Base-by-base conservation (phyloP, 768 basidiomycete species). In the Agaricus subrufescens region DNA sequence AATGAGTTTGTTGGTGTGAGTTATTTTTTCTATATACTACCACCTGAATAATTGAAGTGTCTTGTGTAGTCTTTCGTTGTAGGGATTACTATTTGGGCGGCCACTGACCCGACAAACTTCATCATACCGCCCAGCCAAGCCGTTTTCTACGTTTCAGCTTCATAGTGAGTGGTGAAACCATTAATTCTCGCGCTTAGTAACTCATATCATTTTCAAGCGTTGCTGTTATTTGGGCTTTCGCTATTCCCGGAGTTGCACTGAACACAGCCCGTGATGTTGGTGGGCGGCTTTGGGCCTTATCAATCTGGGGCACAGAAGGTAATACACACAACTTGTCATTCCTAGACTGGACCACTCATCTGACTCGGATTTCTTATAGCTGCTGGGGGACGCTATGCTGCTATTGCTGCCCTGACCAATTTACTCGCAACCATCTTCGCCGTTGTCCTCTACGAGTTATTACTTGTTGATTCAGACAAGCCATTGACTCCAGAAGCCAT, bases 211-310 rank as follows among this genome's bases (percentile, higher is more conserved):
- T 47, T 39, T 23, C n/a, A 54, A 87, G 85, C 62, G 81, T 71
- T 46, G 69, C 75, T 40, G 74, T 76, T 39, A 76, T 87, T 57
- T 87, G 86, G 85, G 81, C 84, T 39, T 88, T 72, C 64, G 71
- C 80, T 4, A 58, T 37, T 23, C 46, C 45, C 58, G 8, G 54
- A 83, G 79, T 89, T 45, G 75, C 83, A 12, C 73, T 85, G 34
- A 89, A 89, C 66, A 69, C 83, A 3, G 85, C 86, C 29, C 84
- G 87, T 63, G 87, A 89, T 65, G 29, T 89, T 43, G 87, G 86
- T 19, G 83, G 77, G 3, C 80, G 86, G 14, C 58, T 88, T n/a
- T 77, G 79, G 60, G 80, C 76, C 0, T 64, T 89, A 67, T 74
- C 83, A 3, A 78, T 87, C 53, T 88, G 82, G 77, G 86, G 86